These are phyloP conservation scores for Poterioochromonas sp. DNA, from an alignment of 352 stramenopile species.

Conservation along the genomic window DNA sequence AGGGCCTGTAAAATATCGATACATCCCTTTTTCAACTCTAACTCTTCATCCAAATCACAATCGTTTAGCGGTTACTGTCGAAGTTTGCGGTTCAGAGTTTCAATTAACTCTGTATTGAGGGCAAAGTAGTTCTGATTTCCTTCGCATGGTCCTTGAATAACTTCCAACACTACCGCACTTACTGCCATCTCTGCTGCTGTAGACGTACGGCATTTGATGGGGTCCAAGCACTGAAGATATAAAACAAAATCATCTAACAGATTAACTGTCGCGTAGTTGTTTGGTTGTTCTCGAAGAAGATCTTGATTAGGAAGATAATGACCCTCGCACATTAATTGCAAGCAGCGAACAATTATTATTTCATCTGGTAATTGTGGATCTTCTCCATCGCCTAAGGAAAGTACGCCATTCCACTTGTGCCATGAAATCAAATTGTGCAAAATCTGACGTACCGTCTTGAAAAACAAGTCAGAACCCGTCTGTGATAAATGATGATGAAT, in stretches of 20 bases:
- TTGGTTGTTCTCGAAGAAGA: constrained; percentile 41
- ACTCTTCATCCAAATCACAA: constrained; percentile 38
- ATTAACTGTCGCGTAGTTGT: constrained; percentile 37
- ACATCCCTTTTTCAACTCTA: constrained; percentile 40
- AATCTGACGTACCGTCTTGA: not conserved
- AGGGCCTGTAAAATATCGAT: constrained; percentile 45
- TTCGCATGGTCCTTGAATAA: constrained; percentile 45
- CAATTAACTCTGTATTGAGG: constrained; percentile 44
- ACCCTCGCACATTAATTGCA: constrained; percentile 43
- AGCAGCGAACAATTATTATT: constrained; percentile 38
- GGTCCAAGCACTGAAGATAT: constrained; percentile 35
- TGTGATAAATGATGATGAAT: constrained; percentile 29
- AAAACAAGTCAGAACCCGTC: constrained; percentile 26
- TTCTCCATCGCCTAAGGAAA: constrained; percentile 35
- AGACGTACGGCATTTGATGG: constrained; percentile 37
- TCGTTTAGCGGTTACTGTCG: constrained; percentile 36
- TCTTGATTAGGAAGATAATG: constrained; percentile 43
- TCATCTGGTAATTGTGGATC: constrained; percentile 37
- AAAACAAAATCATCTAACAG: constrained; percentile 44
- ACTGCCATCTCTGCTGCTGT: constrained; percentile 37
- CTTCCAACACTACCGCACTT: constrained; percentile 39
- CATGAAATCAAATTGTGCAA: constrained; percentile 24
- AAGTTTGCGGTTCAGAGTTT: constrained; percentile 44
- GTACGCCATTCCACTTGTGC: constrained; percentile 29
- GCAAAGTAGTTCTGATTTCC: constrained; percentile 44